Percentiles rank a stretch among this genome's conserved stretches.
phyloP scores from a whole-genome alignment of 345 rosid genomes.

The Euphorbia lathyris region DNA sequence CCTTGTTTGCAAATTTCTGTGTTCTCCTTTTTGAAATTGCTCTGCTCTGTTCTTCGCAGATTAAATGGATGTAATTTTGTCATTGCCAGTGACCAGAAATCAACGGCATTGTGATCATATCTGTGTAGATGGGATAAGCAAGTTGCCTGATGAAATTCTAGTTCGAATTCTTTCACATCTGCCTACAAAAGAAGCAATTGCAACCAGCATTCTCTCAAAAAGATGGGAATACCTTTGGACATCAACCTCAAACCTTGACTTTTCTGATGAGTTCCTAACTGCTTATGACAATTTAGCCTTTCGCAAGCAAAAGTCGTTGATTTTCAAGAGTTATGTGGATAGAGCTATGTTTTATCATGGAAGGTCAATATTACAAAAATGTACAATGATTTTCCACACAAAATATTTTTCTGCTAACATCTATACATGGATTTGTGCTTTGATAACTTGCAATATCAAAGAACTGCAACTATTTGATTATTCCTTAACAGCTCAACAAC shows the following conservation, averaged over 20 bases:
- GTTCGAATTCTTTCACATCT: slow-evolving; percentile 3
- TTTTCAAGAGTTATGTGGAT: slow-evolving; percentile 1
- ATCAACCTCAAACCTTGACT: neutral
- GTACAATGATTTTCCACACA: neutral
- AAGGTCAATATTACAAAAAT: neutral
- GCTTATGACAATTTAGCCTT: neutral
- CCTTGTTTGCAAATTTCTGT: no score
- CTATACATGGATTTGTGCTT: no score
- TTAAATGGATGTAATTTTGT: neutral
- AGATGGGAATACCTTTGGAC: slow-evolving; percentile 21
- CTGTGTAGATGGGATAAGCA: slow-evolving; percentile 4
- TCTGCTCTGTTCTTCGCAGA: neutral
- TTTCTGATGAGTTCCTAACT: neutral
- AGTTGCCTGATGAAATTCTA: slow-evolving; percentile 13
- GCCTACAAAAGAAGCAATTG: slow-evolving; percentile 8
- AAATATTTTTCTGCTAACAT: neutral
- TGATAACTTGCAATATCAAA: no score
- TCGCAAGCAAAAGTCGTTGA: neutral
- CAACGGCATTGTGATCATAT: neutral
- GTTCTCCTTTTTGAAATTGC: no score
- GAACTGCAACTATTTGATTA: no score
- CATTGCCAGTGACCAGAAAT: neutral
- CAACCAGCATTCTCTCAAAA: slow-evolving; percentile 13
- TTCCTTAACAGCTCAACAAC: neutral
- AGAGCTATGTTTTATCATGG: slow-evolving; percentile 1